These are phyloP conservation scores for Backusella psychrophila DNA, from an alignment of 192 early-diverging fungal genomes.

Conservation along the genomic window DNA sequence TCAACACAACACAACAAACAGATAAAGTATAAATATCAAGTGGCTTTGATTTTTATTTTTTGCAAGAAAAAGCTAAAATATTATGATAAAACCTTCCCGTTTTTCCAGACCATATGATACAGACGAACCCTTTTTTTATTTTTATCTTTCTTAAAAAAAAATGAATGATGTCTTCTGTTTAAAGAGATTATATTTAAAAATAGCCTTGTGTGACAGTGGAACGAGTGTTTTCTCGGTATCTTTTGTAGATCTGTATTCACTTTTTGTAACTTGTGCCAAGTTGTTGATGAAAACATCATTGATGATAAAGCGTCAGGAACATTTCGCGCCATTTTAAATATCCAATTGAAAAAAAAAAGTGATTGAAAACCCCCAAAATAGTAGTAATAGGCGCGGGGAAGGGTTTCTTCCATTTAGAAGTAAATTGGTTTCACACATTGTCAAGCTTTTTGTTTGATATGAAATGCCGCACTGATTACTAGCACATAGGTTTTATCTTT, in stretches of 20 bases:
- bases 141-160: neutral
- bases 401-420: neutral
- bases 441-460: neutral
- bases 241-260: constrained; percentile 5
- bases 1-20: neutral
- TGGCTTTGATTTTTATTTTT: neutral
- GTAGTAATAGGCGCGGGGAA: neutral
- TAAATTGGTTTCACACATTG: neutral
- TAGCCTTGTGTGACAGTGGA: neutral
- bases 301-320: neutral
- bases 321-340: neutral
- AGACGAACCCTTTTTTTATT: neutral
- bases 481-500: neutral
- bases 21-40: neutral
- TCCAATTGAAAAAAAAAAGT: neutral
- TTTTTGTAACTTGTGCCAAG: neutral
- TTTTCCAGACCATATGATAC: neutral
- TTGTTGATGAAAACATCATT: neutral
- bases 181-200: neutral
- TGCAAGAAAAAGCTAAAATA: neutral
- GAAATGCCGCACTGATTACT: neutral
- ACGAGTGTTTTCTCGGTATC: neutral
- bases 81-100: neutral
- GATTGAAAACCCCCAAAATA: too few relatives aligned
- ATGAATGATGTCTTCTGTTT: neutral